phyloP scores from a whole-genome alignment of 2,329 filamentous ascomycete genomes.

The Pseudogymnoascus sp. region DNA sequence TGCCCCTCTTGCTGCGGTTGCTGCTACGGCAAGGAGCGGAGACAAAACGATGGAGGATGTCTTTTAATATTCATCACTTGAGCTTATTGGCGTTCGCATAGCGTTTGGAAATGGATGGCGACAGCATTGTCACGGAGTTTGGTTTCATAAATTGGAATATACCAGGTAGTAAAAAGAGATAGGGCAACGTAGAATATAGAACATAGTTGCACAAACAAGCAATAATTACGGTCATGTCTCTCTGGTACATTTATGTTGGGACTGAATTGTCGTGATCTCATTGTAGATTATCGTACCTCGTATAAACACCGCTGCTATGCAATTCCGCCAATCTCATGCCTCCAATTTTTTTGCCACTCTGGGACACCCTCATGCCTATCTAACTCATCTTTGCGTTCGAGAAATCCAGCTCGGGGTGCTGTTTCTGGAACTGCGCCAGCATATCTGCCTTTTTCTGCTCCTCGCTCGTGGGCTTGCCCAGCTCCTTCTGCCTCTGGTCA shows the following conservation, averaged over 20 bases:
- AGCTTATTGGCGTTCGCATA: constrained; percentile 1
- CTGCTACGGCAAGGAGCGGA: constrained; percentile 28
- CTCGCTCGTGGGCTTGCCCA: constrained; percentile 79
- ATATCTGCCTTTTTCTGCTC: constrained; percentile 94
- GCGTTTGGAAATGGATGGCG: constrained; percentile 5
- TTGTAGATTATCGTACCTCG: neutral
- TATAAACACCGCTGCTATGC: constrained; percentile 6
- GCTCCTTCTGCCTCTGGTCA: constrained; percentile 95
- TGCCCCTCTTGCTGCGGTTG: constrained; percentile 31
- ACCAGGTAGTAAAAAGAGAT: neutral
- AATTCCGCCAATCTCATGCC: neutral
- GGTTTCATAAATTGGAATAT: constrained; percentile 4
- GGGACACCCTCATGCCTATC: neutral
- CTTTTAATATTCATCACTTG: constrained; percentile 27
- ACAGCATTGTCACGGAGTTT: constrained; percentile 3
- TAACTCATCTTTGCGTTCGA: constrained; percentile 60
- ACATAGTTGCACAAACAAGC: neutral
- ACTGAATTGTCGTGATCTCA: neutral
- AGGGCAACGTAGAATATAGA: neutral
- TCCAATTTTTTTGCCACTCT: neutral
- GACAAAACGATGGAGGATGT: constrained; percentile 44
- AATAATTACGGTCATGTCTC: neutral
- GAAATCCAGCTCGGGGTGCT: constrained; percentile 68
- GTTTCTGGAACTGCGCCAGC: constrained; percentile 81
- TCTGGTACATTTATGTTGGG: neutral